Conservation (phyloP, 805 yeast genomes). For the Suhomyces xylopsoci region DNA sequence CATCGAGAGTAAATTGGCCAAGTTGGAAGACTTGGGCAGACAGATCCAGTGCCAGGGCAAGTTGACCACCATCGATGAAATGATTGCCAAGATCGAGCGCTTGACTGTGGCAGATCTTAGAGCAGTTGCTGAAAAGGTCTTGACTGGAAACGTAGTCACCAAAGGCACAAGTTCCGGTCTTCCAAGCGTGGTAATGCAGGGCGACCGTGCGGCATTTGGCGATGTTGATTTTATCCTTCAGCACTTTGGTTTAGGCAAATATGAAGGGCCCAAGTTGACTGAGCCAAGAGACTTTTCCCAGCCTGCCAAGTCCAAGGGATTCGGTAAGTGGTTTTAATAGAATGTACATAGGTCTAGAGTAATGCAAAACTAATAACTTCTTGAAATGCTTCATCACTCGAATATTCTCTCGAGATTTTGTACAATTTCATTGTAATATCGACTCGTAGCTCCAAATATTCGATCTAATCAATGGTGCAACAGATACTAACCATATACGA, state of each 20-base stretch:
- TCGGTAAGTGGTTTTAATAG: constrained; percentile 7
- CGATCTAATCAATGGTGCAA: no score
- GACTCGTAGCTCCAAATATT: no score
- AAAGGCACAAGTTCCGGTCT: constrained; percentile 46
- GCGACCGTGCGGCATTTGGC: constrained; percentile 80
- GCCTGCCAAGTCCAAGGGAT: constrained; percentile 12
- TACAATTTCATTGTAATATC: no score
- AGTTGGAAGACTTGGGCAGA: constrained; percentile 91
- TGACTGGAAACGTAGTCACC: constrained; percentile 62
- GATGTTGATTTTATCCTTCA: constrained; percentile 67
- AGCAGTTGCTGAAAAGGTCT: constrained; percentile 68
- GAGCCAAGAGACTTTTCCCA: constrained; percentile 13
- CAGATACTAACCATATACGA: background rate
- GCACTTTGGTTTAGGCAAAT: constrained; percentile 69
- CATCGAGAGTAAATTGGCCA: constrained; percentile 88
- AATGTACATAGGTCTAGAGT: constrained; percentile 1
- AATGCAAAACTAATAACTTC: no score
- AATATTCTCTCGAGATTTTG: no score
- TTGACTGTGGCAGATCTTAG: constrained; percentile 67
- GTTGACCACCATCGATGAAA: constrained; percentile 71
- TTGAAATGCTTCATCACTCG: no score
- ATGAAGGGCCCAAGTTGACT: constrained; percentile 16
- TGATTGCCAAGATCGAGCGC: constrained; percentile 72
- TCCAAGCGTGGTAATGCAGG: constrained; percentile 90
- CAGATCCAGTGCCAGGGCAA: constrained; percentile 84